Conservation (phyloP, 2,329 filamentous ascomycete genomes). For the Akanthomyces dipterigenus region DNA sequence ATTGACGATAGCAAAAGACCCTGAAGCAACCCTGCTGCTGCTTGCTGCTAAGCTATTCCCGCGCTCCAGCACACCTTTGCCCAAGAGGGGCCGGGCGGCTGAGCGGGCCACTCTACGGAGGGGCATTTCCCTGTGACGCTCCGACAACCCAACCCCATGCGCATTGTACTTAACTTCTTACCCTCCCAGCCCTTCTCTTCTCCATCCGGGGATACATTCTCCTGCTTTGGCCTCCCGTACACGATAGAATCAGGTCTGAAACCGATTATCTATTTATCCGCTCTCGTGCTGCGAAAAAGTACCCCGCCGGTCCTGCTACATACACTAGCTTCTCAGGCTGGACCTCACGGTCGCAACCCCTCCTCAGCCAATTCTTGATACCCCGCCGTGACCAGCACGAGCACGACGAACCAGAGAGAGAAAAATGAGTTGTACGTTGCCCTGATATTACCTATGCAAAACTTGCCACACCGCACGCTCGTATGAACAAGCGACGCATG, state of each 20-base stretch:
- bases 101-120: conserved; percentile 7
- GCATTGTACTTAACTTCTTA: neutral
- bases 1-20: neutral
- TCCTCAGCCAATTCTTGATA: conserved; percentile 4
- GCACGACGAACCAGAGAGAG: neutral
- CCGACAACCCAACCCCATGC: neutral
- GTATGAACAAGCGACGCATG: neutral
- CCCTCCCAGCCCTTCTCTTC: neutral
- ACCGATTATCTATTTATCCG: neutral
- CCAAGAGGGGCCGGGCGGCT: conserved; percentile 3
- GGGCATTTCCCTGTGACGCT: conserved; percentile 8
- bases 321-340: neutral
- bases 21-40: too few species aligned
- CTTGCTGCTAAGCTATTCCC: neutral
- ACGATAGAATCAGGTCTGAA: neutral
- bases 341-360: conserved; percentile 5
- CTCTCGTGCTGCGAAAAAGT: neutral
- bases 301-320: neutral
- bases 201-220: neutral
- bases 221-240: neutral
- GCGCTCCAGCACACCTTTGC: neutral
- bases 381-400: neutral
- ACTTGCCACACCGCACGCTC: neutral
- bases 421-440: conserved; percentile 12
- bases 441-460: neutral